Base-by-base conservation (phyloP, 805 yeast genomes). In the Metschnikowia aberdeeniae region DNA sequence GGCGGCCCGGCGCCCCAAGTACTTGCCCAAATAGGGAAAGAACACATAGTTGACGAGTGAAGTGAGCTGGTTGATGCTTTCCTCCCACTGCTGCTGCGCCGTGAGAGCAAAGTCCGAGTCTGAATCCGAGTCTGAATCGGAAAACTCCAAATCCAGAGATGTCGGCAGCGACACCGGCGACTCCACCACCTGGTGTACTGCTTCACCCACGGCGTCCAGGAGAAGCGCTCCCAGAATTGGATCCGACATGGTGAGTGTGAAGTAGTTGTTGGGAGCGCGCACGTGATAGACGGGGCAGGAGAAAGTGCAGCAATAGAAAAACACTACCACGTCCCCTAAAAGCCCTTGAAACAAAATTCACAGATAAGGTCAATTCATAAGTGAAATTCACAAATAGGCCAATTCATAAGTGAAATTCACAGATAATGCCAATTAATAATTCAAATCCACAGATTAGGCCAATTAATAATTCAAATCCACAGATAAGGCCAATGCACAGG, bases 51-150 rank as follows among this genome's bases (percentile, higher is more conserved):
- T 77, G 29, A 82, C 62, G 30, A 83, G 70, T n/a, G 77, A 76
- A 33, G 71, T 72, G 45, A 85, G 58, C 60, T 84, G 89, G 36
- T 67, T 65, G 39, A 84, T 49, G 30, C 84, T 80, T 54, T 81
- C 86, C 42, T 84, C 86, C 89, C 89, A 84, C 55, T 84, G 88
- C 52, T 79, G 73, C 54, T 82, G 86, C 1, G 87, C 83, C 30
- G 78, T 64, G 42, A 70, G 52, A 31, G 55, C 59, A 45, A 58
- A 57, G 13, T 57, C 57, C 10, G 54, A 46, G 27, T 49, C 52
- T 9, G 48, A 42, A 33, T 43, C 49, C 9, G 45, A 33, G 34
- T 42, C 47, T 10, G 37, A 32, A 6, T 40, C 43, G 17, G 8
- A 33, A 29, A 12, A 27, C 10, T 40, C 43, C 12, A 38, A 31